These are phyloP conservation scores for Neurospora sp. DNA, from an alignment of 2,329 filamentous ascomycete species.

Conservation along the genomic window DNA sequence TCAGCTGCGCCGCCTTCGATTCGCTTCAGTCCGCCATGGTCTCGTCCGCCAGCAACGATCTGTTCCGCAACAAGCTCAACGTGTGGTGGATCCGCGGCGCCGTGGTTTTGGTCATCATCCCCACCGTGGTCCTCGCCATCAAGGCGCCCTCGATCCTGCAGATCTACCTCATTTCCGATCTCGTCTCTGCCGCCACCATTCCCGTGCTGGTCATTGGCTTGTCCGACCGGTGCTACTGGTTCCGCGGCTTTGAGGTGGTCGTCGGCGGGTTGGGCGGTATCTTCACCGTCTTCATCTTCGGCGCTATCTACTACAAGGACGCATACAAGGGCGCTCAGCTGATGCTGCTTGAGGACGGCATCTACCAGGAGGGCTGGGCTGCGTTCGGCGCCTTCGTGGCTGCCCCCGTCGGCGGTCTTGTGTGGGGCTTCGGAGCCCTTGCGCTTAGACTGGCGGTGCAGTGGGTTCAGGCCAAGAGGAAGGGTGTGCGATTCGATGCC, in stretches of 20 bases:
- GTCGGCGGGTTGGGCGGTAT: conserved; percentile 69
- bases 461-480: conserved; percentile 44
- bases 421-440: conserved; percentile 60
- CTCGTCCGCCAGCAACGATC: conserved; percentile 72
- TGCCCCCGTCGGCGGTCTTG: conserved; percentile 62
- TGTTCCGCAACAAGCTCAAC: conserved; percentile 72
- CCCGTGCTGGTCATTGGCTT: conserved; percentile 68
- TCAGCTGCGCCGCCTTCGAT: conserved; percentile 72
- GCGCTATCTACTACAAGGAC: conserved; percentile 65
- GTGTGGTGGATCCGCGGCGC: conserved; percentile 61
- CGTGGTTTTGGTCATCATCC: conserved; percentile 65
- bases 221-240: conserved; percentile 55
- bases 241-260: conserved; percentile 73
- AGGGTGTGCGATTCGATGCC: conserved; percentile 55
- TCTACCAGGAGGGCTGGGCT: conserved; percentile 72
- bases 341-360: conserved; percentile 60
- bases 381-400: conserved; percentile 76
- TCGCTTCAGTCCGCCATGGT: conserved; percentile 76
- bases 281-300: conserved; percentile 72
- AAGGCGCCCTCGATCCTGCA: conserved; percentile 65
- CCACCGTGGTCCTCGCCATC: conserved; percentile 63
- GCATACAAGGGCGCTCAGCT: conserved; percentile 53
- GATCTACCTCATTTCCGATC: conserved; percentile 74
- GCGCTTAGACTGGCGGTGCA: conserved; percentile 48
- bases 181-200: conserved; percentile 66